phyloP scores from a whole-genome alignment of 1,139 yeast genomes.

The Geotrichum histeridarum region DNA sequence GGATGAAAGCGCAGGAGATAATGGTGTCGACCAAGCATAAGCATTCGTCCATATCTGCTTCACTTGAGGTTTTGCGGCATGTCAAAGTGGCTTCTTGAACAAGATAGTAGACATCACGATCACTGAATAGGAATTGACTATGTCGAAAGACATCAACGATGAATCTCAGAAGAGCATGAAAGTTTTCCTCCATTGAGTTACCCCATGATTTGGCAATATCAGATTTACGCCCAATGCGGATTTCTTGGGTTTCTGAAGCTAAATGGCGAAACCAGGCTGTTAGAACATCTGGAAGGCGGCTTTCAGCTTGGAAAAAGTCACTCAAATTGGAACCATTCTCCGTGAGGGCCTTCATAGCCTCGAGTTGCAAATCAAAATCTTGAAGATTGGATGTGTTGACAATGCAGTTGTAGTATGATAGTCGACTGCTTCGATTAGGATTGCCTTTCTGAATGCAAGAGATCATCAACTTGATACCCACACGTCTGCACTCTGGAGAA shows the following conservation, averaged over 20 bases:
- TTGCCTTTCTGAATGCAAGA: constrained; percentile 46
- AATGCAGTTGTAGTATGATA: constrained; percentile 59
- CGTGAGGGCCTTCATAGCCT: constrained; percentile 51
- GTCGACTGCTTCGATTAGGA: constrained; percentile 36
- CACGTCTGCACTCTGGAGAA: constrained; percentile 46
- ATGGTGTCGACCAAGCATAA: constrained; percentile 47
- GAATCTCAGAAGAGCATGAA: constrained; percentile 39
- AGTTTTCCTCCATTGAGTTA: constrained; percentile 32
- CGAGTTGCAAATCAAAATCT: constrained; percentile 55
- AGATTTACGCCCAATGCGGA: constrained; percentile 27
- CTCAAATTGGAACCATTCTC: constrained; percentile 57
- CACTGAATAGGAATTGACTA: constrained; percentile 44
- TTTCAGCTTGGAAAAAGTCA: constrained; percentile 49
- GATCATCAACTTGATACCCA: constrained; percentile 50
- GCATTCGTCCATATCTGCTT: constrained; percentile 41
- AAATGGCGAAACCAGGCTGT: constrained; percentile 37
- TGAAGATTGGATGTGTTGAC: constrained; percentile 44
- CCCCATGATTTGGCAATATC: constrained; percentile 35
- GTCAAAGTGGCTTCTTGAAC: constrained; percentile 41
- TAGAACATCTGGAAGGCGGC: constrained; percentile 44
- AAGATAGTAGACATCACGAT: constrained; percentile 24
- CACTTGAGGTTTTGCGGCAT: constrained; percentile 44
- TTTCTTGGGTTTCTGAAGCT: constrained; percentile 33
- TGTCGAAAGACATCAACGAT: constrained; percentile 46
- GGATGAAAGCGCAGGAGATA: constrained; percentile 47